phyloP scores from a whole-genome alignment of 2,329 filamentous ascomycete genomes.

The Clathrospora elynae region DNA sequence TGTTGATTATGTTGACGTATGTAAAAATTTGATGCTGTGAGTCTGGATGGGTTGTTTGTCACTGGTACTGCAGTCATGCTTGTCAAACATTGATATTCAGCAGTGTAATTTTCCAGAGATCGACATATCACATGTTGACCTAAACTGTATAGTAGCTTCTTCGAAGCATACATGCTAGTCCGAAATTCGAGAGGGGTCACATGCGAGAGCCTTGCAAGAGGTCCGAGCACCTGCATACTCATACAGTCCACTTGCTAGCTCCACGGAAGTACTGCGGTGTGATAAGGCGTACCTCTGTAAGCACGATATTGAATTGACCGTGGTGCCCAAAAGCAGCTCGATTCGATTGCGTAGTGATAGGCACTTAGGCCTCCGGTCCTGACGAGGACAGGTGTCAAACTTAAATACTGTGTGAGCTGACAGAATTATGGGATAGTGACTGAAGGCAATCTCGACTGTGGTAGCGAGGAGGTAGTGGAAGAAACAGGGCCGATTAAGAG shows the following conservation, averaged over 20 bases:
- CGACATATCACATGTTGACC: too few relatives aligned
- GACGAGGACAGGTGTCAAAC: slow-evolving; percentile 15
- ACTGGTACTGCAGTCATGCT: too few relatives aligned
- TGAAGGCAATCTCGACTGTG: slow-evolving; percentile 2
- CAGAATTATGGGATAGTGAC: slow-evolving; percentile 13
- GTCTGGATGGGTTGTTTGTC: too few relatives aligned
- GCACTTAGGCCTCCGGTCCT: slow-evolving; percentile 12
- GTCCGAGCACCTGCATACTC: neutral
- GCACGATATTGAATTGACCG: slow-evolving; percentile 8
- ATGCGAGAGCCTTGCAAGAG: too few relatives aligned
- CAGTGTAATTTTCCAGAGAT: too few relatives aligned
- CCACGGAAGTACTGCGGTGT: slow-evolving; percentile 4
- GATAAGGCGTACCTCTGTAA: slow-evolving; percentile 7
- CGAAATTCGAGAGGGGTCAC: too few relatives aligned
- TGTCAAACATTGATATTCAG: too few relatives aligned
- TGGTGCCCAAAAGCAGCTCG: slow-evolving; percentile 5
- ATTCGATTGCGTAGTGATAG: slow-evolving; percentile 7
- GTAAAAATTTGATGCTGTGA: too few relatives aligned
- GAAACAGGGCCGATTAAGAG: slow-evolving; percentile 14
- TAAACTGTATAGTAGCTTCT: too few relatives aligned
- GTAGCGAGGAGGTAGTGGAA: slow-evolving; percentile 19
- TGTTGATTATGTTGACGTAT: too few relatives aligned
- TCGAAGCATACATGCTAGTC: too few relatives aligned
- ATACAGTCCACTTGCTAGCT: slow-evolving; percentile 4
- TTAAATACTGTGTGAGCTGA: slow-evolving; percentile 8